Evolutionary conservation across 2,329 filamentous ascomycete species (phyloP).

Genomic region (Penicillium sp.): DNA sequence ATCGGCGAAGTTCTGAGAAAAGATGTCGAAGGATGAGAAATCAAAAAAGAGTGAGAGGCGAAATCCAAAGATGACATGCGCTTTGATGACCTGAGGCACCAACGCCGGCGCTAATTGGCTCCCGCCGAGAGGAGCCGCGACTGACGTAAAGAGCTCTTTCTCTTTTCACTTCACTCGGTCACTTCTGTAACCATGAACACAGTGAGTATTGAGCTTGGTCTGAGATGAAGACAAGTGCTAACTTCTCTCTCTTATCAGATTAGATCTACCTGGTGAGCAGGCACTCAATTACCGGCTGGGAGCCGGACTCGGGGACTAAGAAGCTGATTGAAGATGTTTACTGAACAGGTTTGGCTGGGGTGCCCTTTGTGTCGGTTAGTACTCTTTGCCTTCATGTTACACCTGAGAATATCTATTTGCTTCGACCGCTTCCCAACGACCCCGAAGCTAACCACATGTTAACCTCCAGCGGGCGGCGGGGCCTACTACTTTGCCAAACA

Average conservation of each 20-base stretch:
- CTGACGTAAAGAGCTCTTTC: slow-evolving; percentile 21
- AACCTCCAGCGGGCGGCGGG: slow-evolving; percentile 67
- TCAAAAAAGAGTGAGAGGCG: not conserved
- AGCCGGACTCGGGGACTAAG: not conserved
- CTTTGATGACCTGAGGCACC: slow-evolving; percentile 25
- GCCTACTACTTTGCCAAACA: slow-evolving; percentile 96
- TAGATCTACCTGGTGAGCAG: slow-evolving; percentile 54
- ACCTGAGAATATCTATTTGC: not conserved
- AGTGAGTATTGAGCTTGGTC: slow-evolving; percentile 33
- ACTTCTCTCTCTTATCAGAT: slow-evolving; percentile 38
- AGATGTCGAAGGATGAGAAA: slow-evolving; percentile 1
- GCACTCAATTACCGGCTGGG: slow-evolving; percentile 4
- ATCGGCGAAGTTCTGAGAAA: not conserved
- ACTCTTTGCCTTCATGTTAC: not conserved
- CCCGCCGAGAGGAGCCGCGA: slow-evolving; percentile 1
- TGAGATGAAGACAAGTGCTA: slow-evolving; percentile 2
- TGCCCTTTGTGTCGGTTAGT: slow-evolving; percentile 72
- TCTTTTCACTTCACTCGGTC: slow-evolving; percentile 3
- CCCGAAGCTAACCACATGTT: not conserved
- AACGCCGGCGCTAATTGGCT: not conserved
- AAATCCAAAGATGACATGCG: slow-evolving; percentile 5
- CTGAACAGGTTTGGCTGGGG: slow-evolving; percentile 78
- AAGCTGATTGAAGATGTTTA: slow-evolving; percentile 17
- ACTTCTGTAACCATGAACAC: slow-evolving; percentile 46
- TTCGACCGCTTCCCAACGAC: not conserved